Conservation (phyloP, 2,329 filamentous ascomycete species). For the Dactylellina parvicollis region DNA sequence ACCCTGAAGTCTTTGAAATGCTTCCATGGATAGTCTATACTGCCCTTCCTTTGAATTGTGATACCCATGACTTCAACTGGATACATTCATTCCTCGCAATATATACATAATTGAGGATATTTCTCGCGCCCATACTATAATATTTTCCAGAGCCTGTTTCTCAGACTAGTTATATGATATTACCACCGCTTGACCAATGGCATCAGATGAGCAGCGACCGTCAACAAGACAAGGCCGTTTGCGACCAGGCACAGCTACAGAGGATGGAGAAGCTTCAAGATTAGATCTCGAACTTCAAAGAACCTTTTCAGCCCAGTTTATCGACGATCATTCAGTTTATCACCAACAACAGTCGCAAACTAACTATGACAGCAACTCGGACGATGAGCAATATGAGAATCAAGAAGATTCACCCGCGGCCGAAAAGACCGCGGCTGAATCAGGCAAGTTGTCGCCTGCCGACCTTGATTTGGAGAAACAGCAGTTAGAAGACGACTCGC, state of each 20-base stretch:
- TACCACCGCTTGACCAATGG: constrained; percentile 32
- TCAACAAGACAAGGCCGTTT: constrained; percentile 8
- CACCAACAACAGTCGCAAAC: constrained; percentile 27
- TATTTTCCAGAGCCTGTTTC: too few species aligned
- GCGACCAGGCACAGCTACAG: constrained; percentile 4
- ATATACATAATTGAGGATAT: constrained; percentile 19
- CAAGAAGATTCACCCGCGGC: constrained; percentile 37
- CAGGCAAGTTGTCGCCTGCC: constrained; percentile 24
- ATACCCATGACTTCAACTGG: constrained; percentile 8
- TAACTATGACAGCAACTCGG: constrained; percentile 40
- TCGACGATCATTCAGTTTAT: constrained; percentile 48
- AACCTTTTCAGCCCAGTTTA: constrained; percentile 43
- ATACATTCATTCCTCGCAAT: constrained; percentile 4
- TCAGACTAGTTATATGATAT: not conserved
- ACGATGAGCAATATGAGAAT: not conserved
- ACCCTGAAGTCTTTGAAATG: constrained; percentile 7
- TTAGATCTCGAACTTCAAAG: constrained; percentile 43
- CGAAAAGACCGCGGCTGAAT: constrained; percentile 24
- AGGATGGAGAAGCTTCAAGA: constrained; percentile 25
- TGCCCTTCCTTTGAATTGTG: constrained; percentile 11
- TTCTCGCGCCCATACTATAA: too few species aligned
- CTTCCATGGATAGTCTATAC: constrained; percentile 17
- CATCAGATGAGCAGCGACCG: constrained; percentile 30
- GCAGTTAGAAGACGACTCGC: not conserved
- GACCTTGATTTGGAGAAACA: constrained; percentile 37